A percentile compares a stretch with the other conserved stretches of the same genome.
These are phyloP conservation scores for Logfia minima DNA, from an alignment of 129 eudicot species.

Conservation along the genomic window DNA sequence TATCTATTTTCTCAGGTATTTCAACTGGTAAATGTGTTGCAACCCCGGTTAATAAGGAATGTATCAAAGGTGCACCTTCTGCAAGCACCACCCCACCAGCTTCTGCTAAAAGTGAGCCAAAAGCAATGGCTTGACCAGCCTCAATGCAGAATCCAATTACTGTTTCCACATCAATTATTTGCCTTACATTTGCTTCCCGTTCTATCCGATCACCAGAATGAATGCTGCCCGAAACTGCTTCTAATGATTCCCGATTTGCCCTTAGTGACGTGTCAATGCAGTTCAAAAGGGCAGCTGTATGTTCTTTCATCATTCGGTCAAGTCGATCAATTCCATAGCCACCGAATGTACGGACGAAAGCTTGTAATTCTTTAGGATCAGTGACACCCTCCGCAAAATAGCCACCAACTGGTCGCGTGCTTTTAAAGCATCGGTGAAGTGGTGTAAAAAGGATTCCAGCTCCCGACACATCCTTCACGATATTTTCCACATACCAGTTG, in stretches of 20 bases:
- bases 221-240: conserved; percentile 81
- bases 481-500: conserved; percentile 92
- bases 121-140: conserved; percentile 94
- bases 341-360: conserved; percentile 85
- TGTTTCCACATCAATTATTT: conserved; percentile 85
- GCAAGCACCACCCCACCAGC: conserved; percentile 86
- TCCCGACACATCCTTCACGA: conserved; percentile 80
- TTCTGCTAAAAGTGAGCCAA: conserved; percentile 77
- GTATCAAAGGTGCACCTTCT: conserved; percentile 86
- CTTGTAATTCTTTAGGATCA: conserved; percentile 65
- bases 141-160: conserved; percentile 88
- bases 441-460: conserved; percentile 92
- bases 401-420: conserved; percentile 93
- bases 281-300: conserved; percentile 87
- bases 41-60: conserved; percentile 63
- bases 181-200: conserved; percentile 76
- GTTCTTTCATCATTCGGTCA: conserved; percentile 91
- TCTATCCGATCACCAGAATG: conserved; percentile 81
- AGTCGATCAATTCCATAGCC: conserved; percentile 90
- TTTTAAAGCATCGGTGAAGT: conserved; percentile 73
- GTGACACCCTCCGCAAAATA: conserved; percentile 90
- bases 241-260: conserved; percentile 83
- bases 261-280: conserved; percentile 90
- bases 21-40: conserved; percentile 72
- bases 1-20: conserved; percentile 79